Evolutionary conservation across 2,329 filamentous ascomycete genomes (phyloP), one percentile per base, ranked within the genome.

Genomic region (Drechslera avenae): DNA sequence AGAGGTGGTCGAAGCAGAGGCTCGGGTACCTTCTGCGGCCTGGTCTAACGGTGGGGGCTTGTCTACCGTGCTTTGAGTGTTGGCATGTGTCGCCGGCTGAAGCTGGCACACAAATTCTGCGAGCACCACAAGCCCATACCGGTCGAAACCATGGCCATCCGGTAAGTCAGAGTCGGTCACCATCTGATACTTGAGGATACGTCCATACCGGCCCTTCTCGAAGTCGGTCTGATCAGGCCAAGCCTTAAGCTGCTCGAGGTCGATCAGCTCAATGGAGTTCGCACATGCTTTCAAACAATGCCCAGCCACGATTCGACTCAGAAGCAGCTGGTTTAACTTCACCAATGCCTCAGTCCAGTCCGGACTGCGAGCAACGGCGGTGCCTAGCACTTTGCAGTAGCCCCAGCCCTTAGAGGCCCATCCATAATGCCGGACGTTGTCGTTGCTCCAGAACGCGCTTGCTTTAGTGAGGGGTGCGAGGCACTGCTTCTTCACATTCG

Each of bases 291-390:
- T 50, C 6, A 48, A 23, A 39, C 30, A 46, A 23, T 32, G 43
- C n/a, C 52, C 40, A 30, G 47, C 40, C 14, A 9, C 14, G 30
- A 60, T 55, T 13, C 52, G 50, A 39, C 47, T 52, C 21, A 57
- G 23, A 3, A 62, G 34, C 13, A 56, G 44, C 31, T 56, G 50
- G 32, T 62, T 60, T 7, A 60, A 33, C 44, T 60, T 60, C 9
- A 58, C 36, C 18, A 2, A 8, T 14, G 57, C 54, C 30, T 58
- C 48, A n/a, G 42, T 33, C 59, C 48, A 62, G 35, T 36, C 28
- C 14, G 57, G 54, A 40, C 39, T 57, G 10, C 18, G 43, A 31
- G 46, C 32, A 41, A 35, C 56, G 36, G 54, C 51, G 28, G 42
- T 47, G 19, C 43, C 51, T 5, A 62, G 52, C 18, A 54, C 17